Percentiles rank a stretch among this genome's conserved stretches.
These are phyloP conservation scores for Coemansia sp. DNA, from an alignment of 192 early-diverging fungal genomes.

Conservation along the genomic window DNA sequence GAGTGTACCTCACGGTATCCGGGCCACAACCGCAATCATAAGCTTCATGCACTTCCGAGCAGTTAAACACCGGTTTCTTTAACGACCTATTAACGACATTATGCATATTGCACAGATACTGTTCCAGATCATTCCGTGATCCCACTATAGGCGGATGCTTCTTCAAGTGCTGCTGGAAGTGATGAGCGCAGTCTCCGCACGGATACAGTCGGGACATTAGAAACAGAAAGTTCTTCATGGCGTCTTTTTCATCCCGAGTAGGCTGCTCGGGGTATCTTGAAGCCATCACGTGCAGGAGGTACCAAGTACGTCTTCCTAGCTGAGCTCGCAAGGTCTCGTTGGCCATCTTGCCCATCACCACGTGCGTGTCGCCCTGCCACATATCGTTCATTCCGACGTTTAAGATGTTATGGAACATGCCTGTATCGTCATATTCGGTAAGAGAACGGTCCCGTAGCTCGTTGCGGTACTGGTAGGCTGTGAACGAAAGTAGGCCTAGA, in stretches of 20 bases:
- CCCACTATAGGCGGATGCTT: slow-evolving; percentile 78
- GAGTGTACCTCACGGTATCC: slow-evolving; percentile 43
- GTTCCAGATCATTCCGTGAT: slow-evolving; percentile 65
- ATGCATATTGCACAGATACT: slow-evolving; percentile 88
- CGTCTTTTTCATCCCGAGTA: slow-evolving; percentile 67
- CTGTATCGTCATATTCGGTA: slow-evolving; percentile 24
- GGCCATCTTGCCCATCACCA: slow-evolving; percentile 68
- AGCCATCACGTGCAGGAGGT: slow-evolving; percentile 90
- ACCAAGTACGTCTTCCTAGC: slow-evolving; percentile 87
- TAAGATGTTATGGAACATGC: slow-evolving; percentile 34
- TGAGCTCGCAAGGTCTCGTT: slow-evolving; percentile 77
- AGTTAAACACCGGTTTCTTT: slow-evolving; percentile 80
- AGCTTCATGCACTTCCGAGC: slow-evolving; percentile 65
- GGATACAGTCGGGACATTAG: slow-evolving; percentile 87
- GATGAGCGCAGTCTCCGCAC: slow-evolving; percentile 92
- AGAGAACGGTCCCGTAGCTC: slow-evolving; percentile 41
- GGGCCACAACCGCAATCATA: slow-evolving; percentile 86
- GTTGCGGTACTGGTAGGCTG: slow-evolving; percentile 36
- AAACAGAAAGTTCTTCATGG: slow-evolving; percentile 76
- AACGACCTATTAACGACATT: slow-evolving; percentile 89
- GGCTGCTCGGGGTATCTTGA: slow-evolving; percentile 82
- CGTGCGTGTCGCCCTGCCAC: slow-evolving; percentile 50
- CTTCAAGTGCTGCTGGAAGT: slow-evolving; percentile 77
- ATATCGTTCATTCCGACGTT: slow-evolving; percentile 24
- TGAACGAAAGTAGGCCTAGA: slow-evolving; percentile 29